A percentile compares a stretch with the other conserved stretches of the same genome.
phyloP scores from a whole-genome alignment of 2,329 filamentous ascomycete genomes.

The Claviceps maximensis region DNA sequence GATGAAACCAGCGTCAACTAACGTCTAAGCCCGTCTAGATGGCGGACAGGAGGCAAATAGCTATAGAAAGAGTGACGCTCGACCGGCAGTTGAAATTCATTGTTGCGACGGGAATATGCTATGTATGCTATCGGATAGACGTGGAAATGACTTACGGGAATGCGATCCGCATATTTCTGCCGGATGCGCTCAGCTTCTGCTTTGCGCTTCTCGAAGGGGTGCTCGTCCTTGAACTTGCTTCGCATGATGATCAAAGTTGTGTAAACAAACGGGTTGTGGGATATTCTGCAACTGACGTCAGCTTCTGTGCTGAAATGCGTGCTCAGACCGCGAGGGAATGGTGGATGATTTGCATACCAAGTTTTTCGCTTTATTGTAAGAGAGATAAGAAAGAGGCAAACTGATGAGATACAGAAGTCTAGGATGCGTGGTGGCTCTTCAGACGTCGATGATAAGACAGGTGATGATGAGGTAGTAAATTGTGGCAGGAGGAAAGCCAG shows the following conservation, averaged over 20 bases:
- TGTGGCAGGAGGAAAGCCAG: slow-evolving; percentile 7
- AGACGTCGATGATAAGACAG: slow-evolving; percentile 9
- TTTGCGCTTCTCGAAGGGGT: slow-evolving; percentile 99
- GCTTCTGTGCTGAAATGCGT: background rate
- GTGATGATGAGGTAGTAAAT: slow-evolving; percentile 13
- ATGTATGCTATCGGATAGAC: background rate
- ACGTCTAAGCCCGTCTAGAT: background rate
- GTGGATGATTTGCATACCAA: background rate
- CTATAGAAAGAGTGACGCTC: background rate
- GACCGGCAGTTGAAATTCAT: background rate
- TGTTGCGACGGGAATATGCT: background rate
- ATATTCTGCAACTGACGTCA: background rate
- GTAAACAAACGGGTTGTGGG: background rate
- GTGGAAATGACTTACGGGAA: slow-evolving; percentile 59
- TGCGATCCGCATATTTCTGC: slow-evolving; percentile 97
- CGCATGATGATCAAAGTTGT: slow-evolving; percentile 65
- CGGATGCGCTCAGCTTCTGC: slow-evolving; percentile 98
- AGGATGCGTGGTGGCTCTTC: slow-evolving; percentile 8
- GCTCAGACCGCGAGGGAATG: background rate
- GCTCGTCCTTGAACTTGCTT: slow-evolving; percentile 99
- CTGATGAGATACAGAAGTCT: slow-evolving; percentile 2
- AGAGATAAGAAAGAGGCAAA: too few relatives aligned
- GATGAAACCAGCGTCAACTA: background rate
- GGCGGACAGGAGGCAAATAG: too few relatives aligned
- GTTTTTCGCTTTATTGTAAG: background rate